Base-by-base conservation (phyloP, 139 green algal species). In the Ettlia oleoabundans region DNA sequence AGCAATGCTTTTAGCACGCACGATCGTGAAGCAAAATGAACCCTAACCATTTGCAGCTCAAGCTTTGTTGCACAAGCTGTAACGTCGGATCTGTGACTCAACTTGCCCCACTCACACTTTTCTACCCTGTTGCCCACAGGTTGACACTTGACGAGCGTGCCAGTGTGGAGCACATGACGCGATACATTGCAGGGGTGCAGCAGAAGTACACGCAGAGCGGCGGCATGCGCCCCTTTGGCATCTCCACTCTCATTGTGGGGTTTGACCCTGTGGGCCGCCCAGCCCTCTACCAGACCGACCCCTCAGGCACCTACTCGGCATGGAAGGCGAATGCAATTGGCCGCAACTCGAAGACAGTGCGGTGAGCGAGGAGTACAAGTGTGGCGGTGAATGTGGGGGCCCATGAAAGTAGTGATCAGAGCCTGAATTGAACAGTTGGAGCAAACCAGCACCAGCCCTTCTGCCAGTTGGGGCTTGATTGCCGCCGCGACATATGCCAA, bases 251-350 rank as follows among this genome's bases (percentile, higher is more conserved):
- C 26, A 96, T 99, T 64, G 94, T 95, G 28, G 96, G 96, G 28
- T 98, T 98, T 76, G 93, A 96, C 74, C 85, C 81, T 0, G 40
- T 84, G 6, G 92, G 93, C 18, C 82, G 87, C 73, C 95, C 95
- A 21, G 86, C 81, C 0, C 90, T 99, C 72, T 99, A 95, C 84
- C 72, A 99, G 89, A 99, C 97, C 38, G 97, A 99, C 81, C 97
- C 97, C 30, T 96, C 91, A 9, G 97, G 97, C 30, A 99, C 93
- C 58, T 98, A 95, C 91, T 95, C 92, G 8, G 95, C 92, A 15
- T 99, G 97, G 97, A 99, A 99, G 83, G 97, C 97, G 21, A 97
- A 98, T 68, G 95, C 97, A 6, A 98, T 98, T 62, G 97, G 97
- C 30, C 87, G 96, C 77, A 99, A 99, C 90, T 96, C 90, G 63